Percentiles rank a stretch among this genome's conserved stretches.
Evolutionary conservation across 169 alveolate genomes (phyloP).

Genomic region (Neospora caninum): DNA sequence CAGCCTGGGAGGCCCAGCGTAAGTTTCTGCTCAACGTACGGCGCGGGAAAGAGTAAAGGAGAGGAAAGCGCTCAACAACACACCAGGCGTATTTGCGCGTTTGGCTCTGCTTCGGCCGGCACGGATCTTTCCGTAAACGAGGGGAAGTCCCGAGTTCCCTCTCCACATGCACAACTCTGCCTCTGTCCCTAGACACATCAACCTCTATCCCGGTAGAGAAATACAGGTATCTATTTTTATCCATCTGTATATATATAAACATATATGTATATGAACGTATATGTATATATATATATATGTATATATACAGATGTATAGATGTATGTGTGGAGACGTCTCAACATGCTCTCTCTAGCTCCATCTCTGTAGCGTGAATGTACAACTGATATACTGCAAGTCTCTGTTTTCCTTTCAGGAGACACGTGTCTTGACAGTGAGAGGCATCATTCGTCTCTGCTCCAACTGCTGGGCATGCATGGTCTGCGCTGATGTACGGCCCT

Average conservation of each 20-base stretch:
- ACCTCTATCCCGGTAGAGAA: background rate
- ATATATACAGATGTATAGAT: background rate
- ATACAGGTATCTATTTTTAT: background rate
- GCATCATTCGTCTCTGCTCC: no score
- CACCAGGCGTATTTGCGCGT: background rate
- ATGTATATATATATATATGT: background rate
- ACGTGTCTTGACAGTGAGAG: no score
- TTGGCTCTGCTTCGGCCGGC: background rate
- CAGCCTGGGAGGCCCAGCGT: conserved; percentile 66
- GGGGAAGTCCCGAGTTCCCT: background rate
- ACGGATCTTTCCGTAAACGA: background rate
- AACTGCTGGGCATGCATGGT: no score
- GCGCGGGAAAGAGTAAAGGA: background rate
- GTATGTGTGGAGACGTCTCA: background rate
- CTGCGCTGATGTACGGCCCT: no score
- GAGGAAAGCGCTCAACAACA: background rate
- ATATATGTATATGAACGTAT: background rate
- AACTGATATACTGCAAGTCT: no score
- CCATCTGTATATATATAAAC: background rate
- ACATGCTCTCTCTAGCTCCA: no score
- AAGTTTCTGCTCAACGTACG: background rate
- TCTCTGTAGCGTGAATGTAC: no score
- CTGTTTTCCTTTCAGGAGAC: no score
- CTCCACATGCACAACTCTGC: no score
- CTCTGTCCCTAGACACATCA: background rate